Evolutionary conservation across 176 grass and related monocot genomes (phyloP).

Genomic region (Rhynchospora tenuis): DNA sequence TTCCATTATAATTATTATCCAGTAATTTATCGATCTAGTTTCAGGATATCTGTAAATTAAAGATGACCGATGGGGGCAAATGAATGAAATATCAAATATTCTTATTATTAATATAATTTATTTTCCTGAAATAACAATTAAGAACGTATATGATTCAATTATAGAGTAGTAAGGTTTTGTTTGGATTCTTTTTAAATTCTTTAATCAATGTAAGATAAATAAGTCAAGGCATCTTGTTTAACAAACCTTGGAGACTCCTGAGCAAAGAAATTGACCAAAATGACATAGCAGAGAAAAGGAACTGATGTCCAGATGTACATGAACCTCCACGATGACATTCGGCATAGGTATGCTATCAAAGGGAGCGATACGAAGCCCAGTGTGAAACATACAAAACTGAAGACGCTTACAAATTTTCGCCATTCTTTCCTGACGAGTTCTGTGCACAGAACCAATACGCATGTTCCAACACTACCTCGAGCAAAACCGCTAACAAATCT

Average conservation of each 20-base stretch:
- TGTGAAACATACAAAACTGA: slow-evolving; percentile 65
- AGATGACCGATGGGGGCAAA: no score
- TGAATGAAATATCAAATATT: no score
- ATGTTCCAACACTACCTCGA: slow-evolving; percentile 51
- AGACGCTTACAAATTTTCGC: slow-evolving; percentile 62
- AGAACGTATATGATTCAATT: no score
- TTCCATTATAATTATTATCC: no score
- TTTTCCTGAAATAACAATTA: no score
- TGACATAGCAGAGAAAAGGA: slow-evolving; percentile 52
- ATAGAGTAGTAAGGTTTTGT: no score
- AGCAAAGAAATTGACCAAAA: slow-evolving; percentile 40
- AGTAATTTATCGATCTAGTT: no score
- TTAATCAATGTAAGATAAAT: not conserved
- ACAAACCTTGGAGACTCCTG: slow-evolving; percentile 64
- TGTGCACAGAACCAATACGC: slow-evolving; percentile 63
- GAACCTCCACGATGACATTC: slow-evolving; percentile 49
- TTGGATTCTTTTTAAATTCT: not conserved
- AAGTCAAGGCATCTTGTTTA: not conserved
- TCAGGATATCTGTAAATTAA: no score
- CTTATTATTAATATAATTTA: no score
- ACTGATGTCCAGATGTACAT: slow-evolving; percentile 69
- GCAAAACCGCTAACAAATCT: slow-evolving; percentile 64
- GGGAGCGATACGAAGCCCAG: slow-evolving; percentile 81
- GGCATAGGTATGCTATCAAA: slow-evolving; percentile 52
- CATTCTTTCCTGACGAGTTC: slow-evolving; percentile 73